Evolutionary conservation across 1,284 basidiomycete genomes (phyloP), one percentile per base, ranked within the genome.

Genomic region (Takashimella koratensis): DNA sequence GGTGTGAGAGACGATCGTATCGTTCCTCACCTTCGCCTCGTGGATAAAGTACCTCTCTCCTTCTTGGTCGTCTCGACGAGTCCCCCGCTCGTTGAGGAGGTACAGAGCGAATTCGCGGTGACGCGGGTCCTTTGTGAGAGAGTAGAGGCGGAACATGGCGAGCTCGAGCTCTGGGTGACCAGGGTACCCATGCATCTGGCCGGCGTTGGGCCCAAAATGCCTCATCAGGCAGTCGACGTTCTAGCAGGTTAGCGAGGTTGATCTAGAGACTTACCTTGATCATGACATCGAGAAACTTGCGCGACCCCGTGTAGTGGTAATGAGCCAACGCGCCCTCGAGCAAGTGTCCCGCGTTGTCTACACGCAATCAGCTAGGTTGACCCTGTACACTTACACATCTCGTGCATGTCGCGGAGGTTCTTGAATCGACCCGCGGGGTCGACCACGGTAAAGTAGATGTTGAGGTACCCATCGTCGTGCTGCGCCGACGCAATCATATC

Each of bases 101-200:
- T 68, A 71, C 13, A 48, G 22, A 12, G 45, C 68, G 45, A 68
- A 71, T 1, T 47, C 58, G 24, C 64, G 52, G 47, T 67, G 64
- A 19, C 52, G 52, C 2, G 51, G 60, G 42, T 71, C 64, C 8
- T 52, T n/a, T 1, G 68, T 71, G n/a, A 65, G 45, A 11, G 27
- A 47, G 43, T 66, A 64, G 36, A 68, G 58, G n/a, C 67, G 54
- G 2, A 68, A 42, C 3, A 68, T 54, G 11, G 68, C 68, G 5
- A 71, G 60, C 46, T 71, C 68, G 21, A 71, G 56, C 54, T 70
- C 68, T 11, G 68, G 68, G 45, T 71, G 68, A 12, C 68, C 65
- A 3, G 67, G 65, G 52, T 68, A 68, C 1, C 59, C 66, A 42
- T 66, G 65, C 4, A 63, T 46, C 53, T 67, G 64, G 30, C 46